Conservation (phyloP, 306 rosid genomes). For the Morella rubra region DNA sequence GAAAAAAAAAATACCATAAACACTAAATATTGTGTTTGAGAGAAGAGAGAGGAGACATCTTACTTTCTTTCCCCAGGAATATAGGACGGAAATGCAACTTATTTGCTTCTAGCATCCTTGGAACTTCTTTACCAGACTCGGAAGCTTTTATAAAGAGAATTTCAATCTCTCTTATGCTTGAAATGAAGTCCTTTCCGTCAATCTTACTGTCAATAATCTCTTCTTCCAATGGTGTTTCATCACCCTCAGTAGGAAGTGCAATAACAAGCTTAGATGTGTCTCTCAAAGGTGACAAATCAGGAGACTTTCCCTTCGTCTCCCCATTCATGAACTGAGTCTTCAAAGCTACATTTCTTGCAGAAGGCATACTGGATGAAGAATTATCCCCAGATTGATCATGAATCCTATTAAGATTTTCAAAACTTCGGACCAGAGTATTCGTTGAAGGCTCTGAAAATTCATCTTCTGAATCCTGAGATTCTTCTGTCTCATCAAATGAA, state of each 20-base stretch:
- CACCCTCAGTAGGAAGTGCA: slow-evolving; percentile 43
- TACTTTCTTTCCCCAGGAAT: slow-evolving; percentile 68
- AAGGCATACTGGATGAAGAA: slow-evolving; percentile 39
- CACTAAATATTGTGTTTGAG: neutral
- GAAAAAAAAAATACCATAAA: neutral
- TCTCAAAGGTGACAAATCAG: slow-evolving; percentile 50
- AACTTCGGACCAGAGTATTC: slow-evolving; percentile 61
- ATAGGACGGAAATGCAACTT: slow-evolving; percentile 88
- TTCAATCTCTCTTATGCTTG: slow-evolving; percentile 80
- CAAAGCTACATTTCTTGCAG: slow-evolving; percentile 43
- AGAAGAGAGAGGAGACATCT: slow-evolving; percentile 31
- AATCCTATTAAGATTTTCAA: slow-evolving; percentile 72
- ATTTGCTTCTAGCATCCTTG: slow-evolving; percentile 98
- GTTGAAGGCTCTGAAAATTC: slow-evolving; percentile 79
- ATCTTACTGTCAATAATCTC: slow-evolving; percentile 54
- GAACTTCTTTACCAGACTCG: slow-evolving; percentile 86
- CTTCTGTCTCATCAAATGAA: slow-evolving; percentile 55
- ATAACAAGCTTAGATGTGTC: slow-evolving; percentile 34
- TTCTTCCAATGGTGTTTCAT: slow-evolving; percentile 47
- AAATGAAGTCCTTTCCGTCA: slow-evolving; percentile 69
- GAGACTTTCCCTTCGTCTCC: slow-evolving; percentile 56
- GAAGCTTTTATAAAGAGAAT: slow-evolving; percentile 71
- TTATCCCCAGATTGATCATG: slow-evolving; percentile 44
- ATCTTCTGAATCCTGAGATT: slow-evolving; percentile 67
- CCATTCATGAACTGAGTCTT: slow-evolving; percentile 51